phyloP scores from a whole-genome alignment of 371 early-diverging fungal species.

The Mucor circinelloides region DNA sequence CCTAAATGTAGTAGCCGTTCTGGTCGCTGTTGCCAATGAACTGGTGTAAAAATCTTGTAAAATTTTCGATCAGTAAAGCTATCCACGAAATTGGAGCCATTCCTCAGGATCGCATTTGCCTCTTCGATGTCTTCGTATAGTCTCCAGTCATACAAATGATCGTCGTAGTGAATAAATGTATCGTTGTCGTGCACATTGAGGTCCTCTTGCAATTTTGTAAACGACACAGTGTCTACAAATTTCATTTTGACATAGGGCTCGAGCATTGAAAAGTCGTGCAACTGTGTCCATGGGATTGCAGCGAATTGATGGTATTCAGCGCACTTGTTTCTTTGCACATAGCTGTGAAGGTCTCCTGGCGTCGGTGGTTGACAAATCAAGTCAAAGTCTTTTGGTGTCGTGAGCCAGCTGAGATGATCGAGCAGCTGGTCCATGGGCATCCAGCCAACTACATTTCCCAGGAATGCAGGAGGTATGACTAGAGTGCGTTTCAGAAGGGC shows the following conservation, averaged over 20 bases:
- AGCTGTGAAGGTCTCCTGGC: conserved; percentile 6
- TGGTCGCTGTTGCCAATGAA: conserved; percentile 30
- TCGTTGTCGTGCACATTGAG: conserved; percentile 25
- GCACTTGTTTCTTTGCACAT: conserved; percentile 27
- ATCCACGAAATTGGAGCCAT: conserved; percentile 44
- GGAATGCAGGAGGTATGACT: conserved; percentile 56
- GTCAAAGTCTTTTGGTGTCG: conserved; percentile 32
- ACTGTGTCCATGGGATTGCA: conserved; percentile 41
- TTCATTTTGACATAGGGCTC: conserved; percentile 32
- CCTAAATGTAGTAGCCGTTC: conserved; percentile 55
- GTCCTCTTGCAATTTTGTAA: conserved; percentile 27
- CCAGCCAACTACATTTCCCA: conserved; percentile 49
- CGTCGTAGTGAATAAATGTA: conserved; percentile 41
- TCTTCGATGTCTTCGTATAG: conserved; percentile 41
- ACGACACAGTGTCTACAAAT: conserved; percentile 21
- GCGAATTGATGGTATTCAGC: conserved; percentile 37
- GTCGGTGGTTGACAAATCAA: conserved; percentile 22
- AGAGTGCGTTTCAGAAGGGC: conserved; percentile 55
- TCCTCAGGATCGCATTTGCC: conserved; percentile 32
- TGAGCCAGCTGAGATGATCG: conserved; percentile 39
- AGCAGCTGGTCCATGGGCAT: conserved; percentile 40
- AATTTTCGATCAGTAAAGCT: conserved; percentile 44
- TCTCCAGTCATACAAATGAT: conserved; percentile 51
- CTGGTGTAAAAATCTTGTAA: conserved; percentile 33
- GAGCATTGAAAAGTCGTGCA: conserved; percentile 36